Conservation (phyloP, 2,329 filamentous ascomycete genomes). For the Byssoonygena ceratinophila region DNA sequence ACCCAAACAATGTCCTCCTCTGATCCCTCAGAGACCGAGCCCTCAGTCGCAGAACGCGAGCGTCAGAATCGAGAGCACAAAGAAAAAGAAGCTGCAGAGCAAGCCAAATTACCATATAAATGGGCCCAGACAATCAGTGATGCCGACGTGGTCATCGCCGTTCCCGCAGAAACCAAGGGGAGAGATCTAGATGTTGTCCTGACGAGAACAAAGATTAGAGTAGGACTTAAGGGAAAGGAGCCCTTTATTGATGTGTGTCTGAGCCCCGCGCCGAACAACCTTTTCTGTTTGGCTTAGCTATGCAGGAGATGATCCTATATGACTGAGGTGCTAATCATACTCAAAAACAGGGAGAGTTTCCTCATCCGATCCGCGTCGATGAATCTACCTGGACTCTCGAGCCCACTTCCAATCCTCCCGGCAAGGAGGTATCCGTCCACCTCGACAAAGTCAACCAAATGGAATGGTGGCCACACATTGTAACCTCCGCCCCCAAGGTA, state of each 20-base stretch:
- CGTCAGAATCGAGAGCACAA: constrained; percentile 46
- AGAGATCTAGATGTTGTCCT: constrained; percentile 74
- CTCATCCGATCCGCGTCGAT: constrained; percentile 66
- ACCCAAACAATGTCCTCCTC: constrained; percentile 22
- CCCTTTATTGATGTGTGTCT: constrained; percentile 64
- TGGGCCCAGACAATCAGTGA: constrained; percentile 92
- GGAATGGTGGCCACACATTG: constrained; percentile 95
- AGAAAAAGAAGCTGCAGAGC: constrained; percentile 72
- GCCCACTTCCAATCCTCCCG: constrained; percentile 43
- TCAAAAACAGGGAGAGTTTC: constrained; percentile 69
- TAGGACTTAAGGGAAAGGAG: constrained; percentile 78
- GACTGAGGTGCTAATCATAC: no score
- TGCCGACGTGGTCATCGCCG: constrained; percentile 64
- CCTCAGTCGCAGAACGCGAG: constrained; percentile 39
- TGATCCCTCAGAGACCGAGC: constrained; percentile 23
- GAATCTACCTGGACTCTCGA: constrained; percentile 93
- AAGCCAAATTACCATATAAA: constrained; percentile 87
- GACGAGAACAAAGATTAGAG: constrained; percentile 65
- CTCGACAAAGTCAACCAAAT: constrained; percentile 94
- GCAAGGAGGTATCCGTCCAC: constrained; percentile 73
- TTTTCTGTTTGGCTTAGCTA: no score
- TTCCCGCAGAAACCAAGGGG: constrained; percentile 75
- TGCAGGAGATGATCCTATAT: no score
- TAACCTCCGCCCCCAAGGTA: constrained; percentile 77
- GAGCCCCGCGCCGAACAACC: background rate